These are phyloP conservation scores for Botrytis cinerea DNA, from an alignment of 2,329 filamentous ascomycete genomes.

Conservation along the genomic window DNA sequence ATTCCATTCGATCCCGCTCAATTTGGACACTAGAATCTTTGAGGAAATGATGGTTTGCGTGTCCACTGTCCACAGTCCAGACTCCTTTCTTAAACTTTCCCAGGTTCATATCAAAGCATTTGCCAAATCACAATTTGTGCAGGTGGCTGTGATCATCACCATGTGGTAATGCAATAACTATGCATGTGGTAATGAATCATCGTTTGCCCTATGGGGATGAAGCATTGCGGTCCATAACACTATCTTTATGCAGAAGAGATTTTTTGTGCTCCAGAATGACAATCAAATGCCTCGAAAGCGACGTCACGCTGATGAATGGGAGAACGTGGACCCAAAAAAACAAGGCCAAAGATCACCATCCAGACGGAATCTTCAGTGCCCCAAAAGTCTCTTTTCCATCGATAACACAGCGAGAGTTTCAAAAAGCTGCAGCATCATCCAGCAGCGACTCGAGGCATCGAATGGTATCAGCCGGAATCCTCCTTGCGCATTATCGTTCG, in stretches of 20 bases:
- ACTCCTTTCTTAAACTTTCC: not conserved
- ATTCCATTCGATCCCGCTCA: not conserved
- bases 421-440: not conserved
- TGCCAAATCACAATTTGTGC: slow-evolving; percentile 2
- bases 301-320: slow-evolving; percentile 6
- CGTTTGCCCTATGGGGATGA: slow-evolving; percentile 2
- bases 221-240: slow-evolving; percentile 6
- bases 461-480: not conserved
- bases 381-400: slow-evolving; percentile 5
- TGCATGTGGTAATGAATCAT: slow-evolving; percentile 11
- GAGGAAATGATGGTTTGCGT: slow-evolving; percentile 8
- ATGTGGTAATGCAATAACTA: slow-evolving; percentile 4
- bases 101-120: not conserved
- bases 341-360: not conserved
- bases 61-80: slow-evolving; percentile 8
- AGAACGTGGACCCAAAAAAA: not conserved
- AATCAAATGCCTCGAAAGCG: not conserved
- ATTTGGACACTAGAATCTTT: slow-evolving; percentile 12
- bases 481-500: not conserved
- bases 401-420: not conserved
- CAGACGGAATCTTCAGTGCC: not conserved
- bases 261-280: slow-evolving; percentile 16
- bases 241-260: slow-evolving; percentile 15
- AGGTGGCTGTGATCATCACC: not conserved
- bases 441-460: not conserved